Conservation (phyloP, 2,329 filamentous ascomycete genomes). For the Diaporthe helianthi region DNA sequence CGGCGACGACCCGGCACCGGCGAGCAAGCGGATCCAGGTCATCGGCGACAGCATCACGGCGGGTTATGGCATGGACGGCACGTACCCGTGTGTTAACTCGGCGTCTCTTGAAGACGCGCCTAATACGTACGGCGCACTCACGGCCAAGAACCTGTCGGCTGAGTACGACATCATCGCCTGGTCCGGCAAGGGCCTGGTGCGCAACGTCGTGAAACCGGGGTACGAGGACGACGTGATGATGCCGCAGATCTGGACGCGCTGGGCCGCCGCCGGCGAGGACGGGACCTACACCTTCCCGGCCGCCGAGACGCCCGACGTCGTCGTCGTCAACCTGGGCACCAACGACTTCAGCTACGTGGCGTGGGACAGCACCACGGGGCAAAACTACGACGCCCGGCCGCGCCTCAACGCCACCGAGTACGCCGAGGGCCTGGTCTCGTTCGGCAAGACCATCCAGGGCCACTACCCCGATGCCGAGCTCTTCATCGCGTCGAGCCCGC, state of each 20-base stretch:
- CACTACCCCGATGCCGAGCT: slow-evolving; percentile 47
- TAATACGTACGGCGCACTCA: slow-evolving; percentile 51
- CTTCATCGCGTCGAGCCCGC: slow-evolving; percentile 50
- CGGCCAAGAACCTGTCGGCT: slow-evolving; percentile 48
- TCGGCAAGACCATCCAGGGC: slow-evolving; percentile 44
- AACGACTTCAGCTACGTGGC: slow-evolving; percentile 51
- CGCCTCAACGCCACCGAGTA: slow-evolving; percentile 41
- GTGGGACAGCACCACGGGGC: background rate
- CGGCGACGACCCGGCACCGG: slow-evolving; percentile 24
- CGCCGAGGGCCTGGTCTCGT: slow-evolving; percentile 41
- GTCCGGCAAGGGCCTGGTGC: slow-evolving; percentile 51
- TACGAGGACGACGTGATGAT: slow-evolving; percentile 45
- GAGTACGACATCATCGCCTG: slow-evolving; percentile 53
- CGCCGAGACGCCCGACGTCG: slow-evolving; percentile 42
- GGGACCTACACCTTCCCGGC: slow-evolving; percentile 48
- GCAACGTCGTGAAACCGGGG: slow-evolving; percentile 46
- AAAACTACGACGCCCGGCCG: slow-evolving; percentile 36
- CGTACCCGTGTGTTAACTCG: slow-evolving; percentile 48
- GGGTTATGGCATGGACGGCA: slow-evolving; percentile 52
- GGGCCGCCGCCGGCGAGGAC: slow-evolving; percentile 49
- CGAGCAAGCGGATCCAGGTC: slow-evolving; percentile 49
- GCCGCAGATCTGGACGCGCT: slow-evolving; percentile 51
- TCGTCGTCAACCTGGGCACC: slow-evolving; percentile 53
- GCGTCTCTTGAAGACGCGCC: slow-evolving; percentile 49
- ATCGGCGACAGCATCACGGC: slow-evolving; percentile 55